Base-by-base conservation (phyloP, 306 rosid species). In the Rosa chinensis region DNA sequence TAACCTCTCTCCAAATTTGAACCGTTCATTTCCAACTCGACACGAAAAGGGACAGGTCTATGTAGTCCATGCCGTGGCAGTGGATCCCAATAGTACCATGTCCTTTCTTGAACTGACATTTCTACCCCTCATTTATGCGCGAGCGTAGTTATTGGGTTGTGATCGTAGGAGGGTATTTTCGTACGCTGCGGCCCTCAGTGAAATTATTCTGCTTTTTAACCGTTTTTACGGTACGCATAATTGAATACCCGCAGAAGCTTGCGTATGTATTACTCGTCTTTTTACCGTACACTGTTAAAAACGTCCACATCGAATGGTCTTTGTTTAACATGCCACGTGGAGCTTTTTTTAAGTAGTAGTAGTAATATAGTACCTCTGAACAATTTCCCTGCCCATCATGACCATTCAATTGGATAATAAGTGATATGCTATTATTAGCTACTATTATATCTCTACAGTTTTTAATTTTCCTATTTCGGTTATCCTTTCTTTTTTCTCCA, bases 271-370 rank as follows among this genome's bases (percentile, higher is more conserved):
- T 47, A 40, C 66, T 84, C 8, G 59, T 18, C 20, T 71, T 8
- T 23, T 23, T 82, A 77, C 87, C 91, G 88, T 81, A 78, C 89
- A n/a, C 82, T 69, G 88, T 43, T 52, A 69, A 58, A 85, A 80
- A 72, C 28, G 77, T 68, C 76, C 40, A 23, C 63, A 70, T 80
- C 70, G 62, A 66, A 83, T 86, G 80, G 69, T 21, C 72, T 76
- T 16, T 83, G 87, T 81, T 79, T 73, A 82, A 37, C 84, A 86
- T 86, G 89, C 86, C 75, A 81, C 90, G 87, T 80, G 83, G 85
- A 68, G 71, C 61, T 39, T 83, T 80, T 79, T 81, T 80, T 84
- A 0, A 44, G 84, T 35, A 32, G 42, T 13, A 21, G 42, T 3
- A 8, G 14, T 32, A 32, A 14, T 4, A 25, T 61, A 61, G 68